These are phyloP conservation scores for Elymus sibiricus DNA, from an alignment of 176 grass and related monocot genomes.

Conservation along the genomic window DNA sequence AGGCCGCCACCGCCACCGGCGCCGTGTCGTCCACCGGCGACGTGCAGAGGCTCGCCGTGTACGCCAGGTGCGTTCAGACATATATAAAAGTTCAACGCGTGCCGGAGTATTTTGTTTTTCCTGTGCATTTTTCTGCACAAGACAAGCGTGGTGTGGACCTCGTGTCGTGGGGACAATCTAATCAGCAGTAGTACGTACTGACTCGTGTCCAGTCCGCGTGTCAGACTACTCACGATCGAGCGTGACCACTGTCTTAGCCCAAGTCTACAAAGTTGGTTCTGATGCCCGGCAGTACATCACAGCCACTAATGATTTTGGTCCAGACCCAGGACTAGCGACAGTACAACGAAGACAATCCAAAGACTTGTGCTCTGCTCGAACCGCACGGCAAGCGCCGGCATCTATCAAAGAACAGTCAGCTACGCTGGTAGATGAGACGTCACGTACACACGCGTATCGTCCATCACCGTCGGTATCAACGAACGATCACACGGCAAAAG, in stretches of 20 bases:
- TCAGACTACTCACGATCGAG: background rate
- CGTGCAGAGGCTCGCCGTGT: constrained; percentile 7
- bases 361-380: background rate
- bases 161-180: no score
- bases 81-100: no score
- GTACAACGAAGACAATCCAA: background rate
- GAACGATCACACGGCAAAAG: background rate
- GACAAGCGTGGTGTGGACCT: no score
- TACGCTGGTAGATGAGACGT: background rate
- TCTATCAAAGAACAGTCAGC: background rate
- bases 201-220: background rate
- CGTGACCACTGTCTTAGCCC: background rate
- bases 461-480: background rate
- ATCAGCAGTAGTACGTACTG: no score
- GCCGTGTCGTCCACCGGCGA: background rate
- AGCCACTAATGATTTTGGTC: background rate
- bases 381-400: background rate
- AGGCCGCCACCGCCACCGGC: background rate
- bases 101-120: no score
- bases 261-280: no score
- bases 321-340: background rate
- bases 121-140: no score
- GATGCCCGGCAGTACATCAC: no score
- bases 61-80: background rate
- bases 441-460: background rate